A percentile compares a stretch with the other conserved stretches of the same genome.
Evolutionary conservation across 179 eudicot genomes (phyloP).

Genomic region (Heliamphora pulchella): DNA sequence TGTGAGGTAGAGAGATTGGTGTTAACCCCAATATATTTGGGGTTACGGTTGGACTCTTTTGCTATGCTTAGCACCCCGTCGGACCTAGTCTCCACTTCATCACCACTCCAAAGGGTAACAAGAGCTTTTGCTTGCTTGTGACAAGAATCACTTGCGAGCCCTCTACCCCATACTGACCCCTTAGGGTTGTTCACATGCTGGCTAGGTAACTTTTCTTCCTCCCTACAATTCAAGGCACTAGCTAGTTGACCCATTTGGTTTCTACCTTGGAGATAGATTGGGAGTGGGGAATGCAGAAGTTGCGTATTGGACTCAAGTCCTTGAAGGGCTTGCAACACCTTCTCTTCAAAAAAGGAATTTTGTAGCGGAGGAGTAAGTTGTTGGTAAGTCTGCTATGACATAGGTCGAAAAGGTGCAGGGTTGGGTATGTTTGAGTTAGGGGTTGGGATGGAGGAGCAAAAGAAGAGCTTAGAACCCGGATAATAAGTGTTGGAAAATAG

Average conservation of each 20-base stretch:
- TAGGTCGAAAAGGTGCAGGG: no score
- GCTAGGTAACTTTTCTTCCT: background rate
- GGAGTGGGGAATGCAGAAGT: background rate
- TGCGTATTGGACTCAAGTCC: background rate
- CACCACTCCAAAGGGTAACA: background rate
- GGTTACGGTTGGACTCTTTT: background rate
- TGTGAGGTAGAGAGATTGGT: no score
- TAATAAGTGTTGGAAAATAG: no score
- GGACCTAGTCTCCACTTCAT: background rate
- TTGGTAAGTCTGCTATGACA: background rate
- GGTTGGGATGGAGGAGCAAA: no score
- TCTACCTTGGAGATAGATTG: background rate
- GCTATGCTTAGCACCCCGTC: background rate
- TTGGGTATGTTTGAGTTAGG: no score
- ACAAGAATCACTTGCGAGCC: background rate
- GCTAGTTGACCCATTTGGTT: background rate
- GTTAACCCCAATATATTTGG: background rate
- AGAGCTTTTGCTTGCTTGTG: background rate
- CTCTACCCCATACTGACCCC: background rate
- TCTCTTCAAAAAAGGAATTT: background rate
- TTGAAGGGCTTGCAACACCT: background rate
- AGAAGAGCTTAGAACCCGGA: no score
- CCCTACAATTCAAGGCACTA: background rate
- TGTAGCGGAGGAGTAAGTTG: background rate
- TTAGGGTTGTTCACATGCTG: conserved; percentile 2